These are phyloP conservation scores for Selaginella tamariscina DNA, from an alignment of 75 land plant genomes.

Conservation along the genomic window DNA sequence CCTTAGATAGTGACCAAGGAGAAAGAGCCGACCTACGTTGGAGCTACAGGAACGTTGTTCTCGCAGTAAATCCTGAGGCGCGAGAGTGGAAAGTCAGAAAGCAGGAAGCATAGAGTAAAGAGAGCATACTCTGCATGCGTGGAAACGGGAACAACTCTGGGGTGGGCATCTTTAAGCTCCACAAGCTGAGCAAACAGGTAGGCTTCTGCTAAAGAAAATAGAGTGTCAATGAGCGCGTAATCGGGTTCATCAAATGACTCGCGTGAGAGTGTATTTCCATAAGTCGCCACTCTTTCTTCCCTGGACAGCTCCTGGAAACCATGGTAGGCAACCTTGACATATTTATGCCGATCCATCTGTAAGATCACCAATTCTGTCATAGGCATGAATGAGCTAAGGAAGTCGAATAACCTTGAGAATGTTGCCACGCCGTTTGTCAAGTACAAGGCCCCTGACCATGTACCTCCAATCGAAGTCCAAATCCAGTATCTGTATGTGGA, in stretches of 20 bases:
- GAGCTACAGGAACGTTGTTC: background rate
- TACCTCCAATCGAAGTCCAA: slow-evolving; percentile 95
- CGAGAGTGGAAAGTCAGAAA: background rate
- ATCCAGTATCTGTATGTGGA: slow-evolving; percentile 53
- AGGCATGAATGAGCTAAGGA: background rate
- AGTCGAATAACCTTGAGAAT: slow-evolving; percentile 62
- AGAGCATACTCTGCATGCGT: slow-evolving; percentile 11
- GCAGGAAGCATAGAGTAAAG: background rate
- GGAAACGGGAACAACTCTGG: slow-evolving; percentile 11
- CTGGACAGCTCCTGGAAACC: slow-evolving; percentile 10
- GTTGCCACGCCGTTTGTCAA: slow-evolving; percentile 90
- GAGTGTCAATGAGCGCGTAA: slow-evolving; percentile 23
- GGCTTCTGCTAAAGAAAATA: slow-evolving; percentile 21
- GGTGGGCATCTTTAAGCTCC: slow-evolving; percentile 13
- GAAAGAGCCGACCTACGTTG: background rate
- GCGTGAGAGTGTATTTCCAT: slow-evolving; percentile 10
- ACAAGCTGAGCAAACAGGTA: slow-evolving; percentile 23
- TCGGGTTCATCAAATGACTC: slow-evolving; percentile 17
- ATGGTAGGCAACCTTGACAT: slow-evolving; percentile 10
- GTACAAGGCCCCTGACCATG: slow-evolving; percentile 98
- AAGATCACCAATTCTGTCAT: background rate
- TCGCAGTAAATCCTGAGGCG: background rate
- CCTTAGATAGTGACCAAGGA: background rate
- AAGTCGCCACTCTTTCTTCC: slow-evolving; percentile 8
- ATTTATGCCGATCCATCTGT: slow-evolving; percentile 12